Evolutionary conservation across 352 stramenopile species (phyloP).

Genomic region (Peronosclerospora sorghi): DNA sequence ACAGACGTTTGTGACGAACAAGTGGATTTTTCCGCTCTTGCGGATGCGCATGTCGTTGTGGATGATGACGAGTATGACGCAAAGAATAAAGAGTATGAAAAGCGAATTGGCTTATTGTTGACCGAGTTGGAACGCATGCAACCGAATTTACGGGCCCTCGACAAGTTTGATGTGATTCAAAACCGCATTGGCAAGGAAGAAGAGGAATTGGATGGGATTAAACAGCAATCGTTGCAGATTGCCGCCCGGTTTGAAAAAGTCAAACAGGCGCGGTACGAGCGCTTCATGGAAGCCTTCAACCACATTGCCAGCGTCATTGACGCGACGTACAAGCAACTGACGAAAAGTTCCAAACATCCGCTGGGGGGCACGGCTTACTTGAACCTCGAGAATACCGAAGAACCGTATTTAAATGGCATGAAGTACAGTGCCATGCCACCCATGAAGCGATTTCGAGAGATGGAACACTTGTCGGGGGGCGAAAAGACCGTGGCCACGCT

Average conservation of each 20-base stretch:
- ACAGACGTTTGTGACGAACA: slow-evolving; percentile 35
- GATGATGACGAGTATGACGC: slow-evolving; percentile 84
- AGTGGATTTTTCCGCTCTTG: slow-evolving; percentile 88
- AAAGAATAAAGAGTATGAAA: slow-evolving; percentile 56
- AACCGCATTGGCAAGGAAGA: slow-evolving; percentile 67
- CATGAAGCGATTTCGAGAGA: slow-evolving; percentile 98
- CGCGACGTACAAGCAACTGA: slow-evolving; percentile 95
- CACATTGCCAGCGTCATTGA: slow-evolving; percentile 89
- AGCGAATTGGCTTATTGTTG: slow-evolving; percentile 49
- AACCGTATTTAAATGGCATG: slow-evolving; percentile 96
- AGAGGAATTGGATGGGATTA: slow-evolving; percentile 65
- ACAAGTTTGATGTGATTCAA: slow-evolving; percentile 83
- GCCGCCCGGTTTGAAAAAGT: slow-evolving; percentile 68
- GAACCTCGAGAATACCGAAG: slow-evolving; percentile 81
- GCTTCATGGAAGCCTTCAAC: slow-evolving; percentile 92
- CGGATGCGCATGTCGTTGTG: slow-evolving; percentile 54
- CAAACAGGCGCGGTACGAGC: slow-evolving; percentile 56
- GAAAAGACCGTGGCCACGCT: slow-evolving; percentile 99
- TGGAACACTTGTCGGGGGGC: slow-evolving; percentile 96
- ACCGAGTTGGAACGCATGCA: slow-evolving; percentile 90
- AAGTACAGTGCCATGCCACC: slow-evolving; percentile 99
- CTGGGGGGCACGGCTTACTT: slow-evolving; percentile 80
- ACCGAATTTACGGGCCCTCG: slow-evolving; percentile 94
- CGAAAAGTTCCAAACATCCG: slow-evolving; percentile 95
- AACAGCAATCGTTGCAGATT: slow-evolving; percentile 47